Evolutionary conservation across 768 basidiomycete species (phyloP), one percentile per base, ranked within the genome.

Genomic region (Tremella yokohamensis): DNA sequence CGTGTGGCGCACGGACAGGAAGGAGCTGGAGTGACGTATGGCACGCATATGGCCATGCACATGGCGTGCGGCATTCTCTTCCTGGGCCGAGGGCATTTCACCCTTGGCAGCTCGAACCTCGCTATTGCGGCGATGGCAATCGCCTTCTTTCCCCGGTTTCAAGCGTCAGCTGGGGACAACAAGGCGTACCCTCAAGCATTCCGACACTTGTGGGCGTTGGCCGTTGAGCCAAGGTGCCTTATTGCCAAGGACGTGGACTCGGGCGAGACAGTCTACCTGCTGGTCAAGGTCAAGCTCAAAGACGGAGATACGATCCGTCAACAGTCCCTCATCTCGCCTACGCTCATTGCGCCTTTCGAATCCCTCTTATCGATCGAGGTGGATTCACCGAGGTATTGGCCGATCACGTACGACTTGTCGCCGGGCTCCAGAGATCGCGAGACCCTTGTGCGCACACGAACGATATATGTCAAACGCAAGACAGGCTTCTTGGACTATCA

Each of bases 341-440:
- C 94, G 0, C 82, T 98, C 3, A 87, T 96, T 60, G 91, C 92
- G 0, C 88, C 93, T 61, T 83, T 97, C 62, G 85, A 88, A 70
- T 84, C 83, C 57, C 80, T 98, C 13, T 78, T 85, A 47, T 87
- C 88, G 3, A 87, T 99, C 65, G 82, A 87, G 47, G 86, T 93
- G 20, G 92, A 97, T 68, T 96, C 90, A 0, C 92, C 91, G 15
- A 84, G 96, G 4, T 98, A 99, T 75, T 96, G 90, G 89, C 87
- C 92, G 0, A 88, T 93, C 77, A 85, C 86, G 58, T 82, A 97
- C 34, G 88, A 93, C 67, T 83, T 88, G 18, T 82, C 84, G 40
- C 15, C 42, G 4, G 79, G 84, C 40, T 81, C 85, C 53, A 81
- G 81, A 13, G 87, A 94, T 73, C 83, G 84, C 49, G 82, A 83